Conservation (phyloP, 495 filamentous ascomycete genomes). For the Hypoxylon cercidicola region DNA sequence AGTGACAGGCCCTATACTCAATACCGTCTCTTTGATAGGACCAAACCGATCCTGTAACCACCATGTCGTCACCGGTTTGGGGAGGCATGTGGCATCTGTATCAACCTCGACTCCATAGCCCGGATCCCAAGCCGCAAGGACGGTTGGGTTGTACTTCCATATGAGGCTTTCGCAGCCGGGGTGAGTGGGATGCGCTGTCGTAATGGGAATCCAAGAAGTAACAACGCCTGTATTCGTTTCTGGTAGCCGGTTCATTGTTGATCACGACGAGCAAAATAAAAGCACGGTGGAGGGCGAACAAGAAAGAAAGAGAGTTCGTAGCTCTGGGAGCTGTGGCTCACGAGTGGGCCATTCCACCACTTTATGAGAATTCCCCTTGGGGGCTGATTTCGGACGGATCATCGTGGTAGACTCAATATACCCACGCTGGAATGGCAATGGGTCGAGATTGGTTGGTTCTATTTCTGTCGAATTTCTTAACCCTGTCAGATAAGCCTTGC, state of each 20-base stretch:
- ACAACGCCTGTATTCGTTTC: conserved; percentile 39
- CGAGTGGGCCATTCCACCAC: conserved; percentile 19
- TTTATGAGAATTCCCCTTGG: conserved; percentile 23
- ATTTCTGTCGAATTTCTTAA: conserved; percentile 31
- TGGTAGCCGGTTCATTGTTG: conserved; percentile 38
- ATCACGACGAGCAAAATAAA: conserved; percentile 15
- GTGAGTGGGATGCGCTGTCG: conserved; percentile 36
- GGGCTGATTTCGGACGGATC: conserved; percentile 9
- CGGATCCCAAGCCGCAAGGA: conserved; percentile 42
- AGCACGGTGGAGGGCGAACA: conserved; percentile 8
- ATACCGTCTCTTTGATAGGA: conserved; percentile 25
- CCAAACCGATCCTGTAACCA: conserved; percentile 38
- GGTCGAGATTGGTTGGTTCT: conserved; percentile 32
- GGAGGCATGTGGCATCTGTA: conserved; percentile 30
- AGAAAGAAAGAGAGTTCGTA: conserved; percentile 9
- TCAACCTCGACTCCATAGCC: conserved; percentile 37
- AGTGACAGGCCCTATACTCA: conserved; percentile 40
- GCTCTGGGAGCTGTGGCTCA: conserved; percentile 12
- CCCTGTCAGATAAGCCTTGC: conserved; percentile 16
- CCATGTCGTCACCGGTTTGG: conserved; percentile 44
- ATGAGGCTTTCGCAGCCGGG: conserved; percentile 32
- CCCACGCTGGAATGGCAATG: not conserved
- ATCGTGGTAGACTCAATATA: conserved; percentile 10
- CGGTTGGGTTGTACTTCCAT: conserved; percentile 26
- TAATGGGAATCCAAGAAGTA: conserved; percentile 44